phyloP scores from a whole-genome alignment of 352 stramenopile species.

The Phytophthora meadii region DNA sequence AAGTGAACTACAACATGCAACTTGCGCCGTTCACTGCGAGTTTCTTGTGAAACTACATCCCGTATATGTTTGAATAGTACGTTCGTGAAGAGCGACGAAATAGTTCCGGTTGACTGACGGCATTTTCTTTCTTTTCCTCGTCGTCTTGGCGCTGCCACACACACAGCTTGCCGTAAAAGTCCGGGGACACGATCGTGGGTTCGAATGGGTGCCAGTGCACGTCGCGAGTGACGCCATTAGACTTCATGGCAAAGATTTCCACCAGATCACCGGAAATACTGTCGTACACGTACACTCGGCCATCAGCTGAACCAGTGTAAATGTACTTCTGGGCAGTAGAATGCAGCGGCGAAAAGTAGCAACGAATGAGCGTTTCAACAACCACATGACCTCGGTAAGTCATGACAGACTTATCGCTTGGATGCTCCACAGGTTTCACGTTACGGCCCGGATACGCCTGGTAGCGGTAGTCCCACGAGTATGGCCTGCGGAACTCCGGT shows the following conservation, averaged over 20 bases:
- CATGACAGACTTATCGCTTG: constrained; percentile 81
- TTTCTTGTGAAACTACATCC: too few species aligned
- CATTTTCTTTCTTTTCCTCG: constrained; percentile 9
- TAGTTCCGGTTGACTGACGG: neutral
- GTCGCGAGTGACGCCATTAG: constrained; percentile 81
- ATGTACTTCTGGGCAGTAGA: constrained; percentile 90
- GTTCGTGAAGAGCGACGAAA: too few species aligned
- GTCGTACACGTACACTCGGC: constrained; percentile 87
- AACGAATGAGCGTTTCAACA: constrained; percentile 86
- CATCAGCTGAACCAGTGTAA: constrained; percentile 84
- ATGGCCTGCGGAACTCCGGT: constrained; percentile 55
- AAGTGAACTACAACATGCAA: neutral
- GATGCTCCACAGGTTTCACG: constrained; percentile 62
- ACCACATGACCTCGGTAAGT: constrained; percentile 85
- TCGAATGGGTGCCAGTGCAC: constrained; percentile 88
- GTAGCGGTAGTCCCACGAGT: constrained; percentile 86
- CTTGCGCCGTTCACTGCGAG: neutral
- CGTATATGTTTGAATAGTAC: neutral
- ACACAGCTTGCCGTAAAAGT: constrained; percentile 89
- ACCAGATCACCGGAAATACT: constrained; percentile 72
- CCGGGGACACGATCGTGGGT: constrained; percentile 81
- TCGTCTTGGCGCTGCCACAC: constrained; percentile 77
- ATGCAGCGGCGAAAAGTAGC: constrained; percentile 87
- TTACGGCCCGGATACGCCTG: constrained; percentile 78
- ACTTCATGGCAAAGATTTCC: constrained; percentile 83